Base-by-base conservation (phyloP, 176 grass and related monocot species). In the Eremochloa ophiuroides region DNA sequence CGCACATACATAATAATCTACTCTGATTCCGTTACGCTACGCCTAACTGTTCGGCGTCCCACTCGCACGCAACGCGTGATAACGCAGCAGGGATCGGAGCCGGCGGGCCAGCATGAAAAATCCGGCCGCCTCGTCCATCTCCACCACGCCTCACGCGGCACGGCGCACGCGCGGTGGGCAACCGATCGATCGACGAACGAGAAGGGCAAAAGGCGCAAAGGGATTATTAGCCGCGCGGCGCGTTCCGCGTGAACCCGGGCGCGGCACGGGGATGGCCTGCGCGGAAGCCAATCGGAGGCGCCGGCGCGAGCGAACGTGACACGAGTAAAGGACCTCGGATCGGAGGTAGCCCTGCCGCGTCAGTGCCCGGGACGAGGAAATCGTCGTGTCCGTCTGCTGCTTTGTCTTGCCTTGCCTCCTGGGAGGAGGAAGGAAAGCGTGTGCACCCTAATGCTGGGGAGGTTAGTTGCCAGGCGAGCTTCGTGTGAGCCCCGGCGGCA, bases 211-310 rank as follows among this genome's bases (percentile, higher is more conserved):
- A 55, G 50, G 50, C 50, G 17, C 4, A 22, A 39, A 40, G 59
- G 10, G 23, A 60, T 23, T 18, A 23, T 22, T 38, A 74, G 56
- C 41, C 33, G 69, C 55, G 40, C 29, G 69, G 70, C 58, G 70
- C 70, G 42, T 83, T 51, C 59, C 70, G 31, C 70, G 80, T 82
- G 69, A 82, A 56, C 48, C 37, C 10, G 37, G 20, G 16, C 23
- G 43, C 77, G 44, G 18, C 62, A 53, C 77, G 77, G 44, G 42
- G 44, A 33, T 13, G 30, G 44, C 42, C 6, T 6, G 76, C n/a
- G 61, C 8, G n/a, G 62, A 11, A 51, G 6, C 65, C 47, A 20
- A 58, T 14, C 34, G n/a, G 34, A 23, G 44, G 62, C 7, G n/a
- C 10, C 8, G 65, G 18, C 66, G 38, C 50, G 47, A 17, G 43